Base-by-base conservation (phyloP, 225 moss, liverwort and hornwort species). In the Rhytidiadelphus loreus region DNA sequence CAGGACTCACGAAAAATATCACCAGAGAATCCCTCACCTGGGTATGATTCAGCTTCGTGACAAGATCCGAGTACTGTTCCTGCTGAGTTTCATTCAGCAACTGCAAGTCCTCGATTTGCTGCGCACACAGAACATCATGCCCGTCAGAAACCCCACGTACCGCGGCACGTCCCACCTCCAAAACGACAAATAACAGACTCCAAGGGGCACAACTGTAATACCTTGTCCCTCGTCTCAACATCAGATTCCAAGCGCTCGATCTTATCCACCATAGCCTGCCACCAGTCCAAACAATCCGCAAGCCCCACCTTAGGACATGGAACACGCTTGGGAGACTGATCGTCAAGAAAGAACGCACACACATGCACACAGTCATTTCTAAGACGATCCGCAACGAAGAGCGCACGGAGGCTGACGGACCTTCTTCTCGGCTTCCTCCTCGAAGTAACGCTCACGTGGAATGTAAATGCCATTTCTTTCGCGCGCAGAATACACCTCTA, bases 371-470 rank as follows among this genome's bases (percentile, higher is more conserved):
- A 21, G 16, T 10, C 56, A 43, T 76, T 50, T 30, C 29, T 13
- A 33, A 35, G 8, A 72, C 26, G 6, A 25, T 43, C 12, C 19
- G 11, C 82, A 66, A 66, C 23, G 35, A 32, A 52, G 8, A 63
- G 83, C 62, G 77, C 46, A 28, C 39, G 12, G 35, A 76, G 79
- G 37, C 4, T 56, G 10, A 37, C 80, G 66, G 52, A 95, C 98
- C 94, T 96, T 98, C 87, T 96, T 97, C 75, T 98, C 98, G n/a
- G 96, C 97, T 92, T 98, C 98, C 71, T 97, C 98, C 83, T 97
- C 97, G 74, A 96, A 95, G 89, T 93, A 97, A 29, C 98, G 98
- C 13, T 98, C 98, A 10, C 97, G 95, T 50, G 98, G 96, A 68
- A 98, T 94, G 90, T 98, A 98, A 46, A 98, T 95, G 68, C 98